Percentiles rank a stretch among this genome's conserved stretches.
These are phyloP conservation scores for Candida caryicola DNA, from an alignment of 805 yeast genomes.

Conservation along the genomic window DNA sequence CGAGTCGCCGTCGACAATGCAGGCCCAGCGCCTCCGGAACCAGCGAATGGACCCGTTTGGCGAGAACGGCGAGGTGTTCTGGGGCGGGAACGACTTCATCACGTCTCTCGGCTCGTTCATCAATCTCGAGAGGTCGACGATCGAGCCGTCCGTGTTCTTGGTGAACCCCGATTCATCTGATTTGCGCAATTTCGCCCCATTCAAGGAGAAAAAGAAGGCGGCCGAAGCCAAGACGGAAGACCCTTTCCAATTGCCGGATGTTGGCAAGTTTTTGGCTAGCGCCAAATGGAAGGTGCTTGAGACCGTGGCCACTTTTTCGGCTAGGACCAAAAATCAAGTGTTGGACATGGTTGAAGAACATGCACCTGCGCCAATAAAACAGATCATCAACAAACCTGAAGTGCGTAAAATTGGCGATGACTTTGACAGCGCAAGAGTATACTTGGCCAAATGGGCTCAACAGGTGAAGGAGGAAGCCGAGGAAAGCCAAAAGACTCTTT, in stretches of 20 bases:
- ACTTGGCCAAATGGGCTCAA: constrained; percentile 94
- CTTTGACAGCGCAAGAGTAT: constrained; percentile 88
- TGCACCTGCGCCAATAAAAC: constrained; percentile 58
- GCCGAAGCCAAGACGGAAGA: constrained; percentile 10
- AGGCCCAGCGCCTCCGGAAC: constrained; percentile 56
- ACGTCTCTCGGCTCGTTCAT: constrained; percentile 51
- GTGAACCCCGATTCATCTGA: constrained; percentile 77
- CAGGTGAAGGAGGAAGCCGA: constrained; percentile 90
- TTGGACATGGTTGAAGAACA: constrained; percentile 62
- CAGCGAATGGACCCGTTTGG: constrained; percentile 75
- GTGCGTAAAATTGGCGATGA: constrained; percentile 81
- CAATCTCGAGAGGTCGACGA: constrained; percentile 62
- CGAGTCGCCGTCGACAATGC: constrained; percentile 70
- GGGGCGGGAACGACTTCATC: constrained; percentile 90
- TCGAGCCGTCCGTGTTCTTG: constrained; percentile 70
- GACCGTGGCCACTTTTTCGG: constrained; percentile 75
- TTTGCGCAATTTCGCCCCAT: constrained; percentile 52
- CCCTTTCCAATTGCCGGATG: constrained; percentile 28
- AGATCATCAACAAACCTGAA: constrained; percentile 70
- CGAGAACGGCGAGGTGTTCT: constrained; percentile 52
- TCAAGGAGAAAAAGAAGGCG: constrained; percentile 12
- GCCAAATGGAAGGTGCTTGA: constrained; percentile 88
- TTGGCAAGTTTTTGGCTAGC: constrained; percentile 53
- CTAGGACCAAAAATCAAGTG: constrained; percentile 48
- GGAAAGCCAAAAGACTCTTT: constrained; percentile 48